Conservation (phyloP, 2,329 filamentous ascomycete genomes). For the Paecilomyces dactylethromorphus region DNA sequence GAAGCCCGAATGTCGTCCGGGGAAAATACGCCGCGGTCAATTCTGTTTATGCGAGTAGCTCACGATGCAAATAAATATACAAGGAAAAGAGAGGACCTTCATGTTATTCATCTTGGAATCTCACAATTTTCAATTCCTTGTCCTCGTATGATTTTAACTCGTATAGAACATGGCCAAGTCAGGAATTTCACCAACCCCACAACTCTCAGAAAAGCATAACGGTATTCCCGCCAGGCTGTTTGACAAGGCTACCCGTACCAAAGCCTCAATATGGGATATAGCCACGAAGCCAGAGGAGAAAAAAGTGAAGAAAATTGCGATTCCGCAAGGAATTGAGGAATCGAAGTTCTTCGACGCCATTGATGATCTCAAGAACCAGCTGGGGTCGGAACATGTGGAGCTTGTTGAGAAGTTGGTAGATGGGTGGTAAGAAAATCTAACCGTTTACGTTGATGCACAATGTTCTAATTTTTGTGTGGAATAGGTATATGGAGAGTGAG, state of each 20-base stretch:
- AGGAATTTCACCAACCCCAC: constrained; percentile 2
- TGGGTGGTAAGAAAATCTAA: constrained; percentile 26
- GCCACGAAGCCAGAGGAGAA: constrained; percentile 3
- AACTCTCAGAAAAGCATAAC: constrained; percentile 4
- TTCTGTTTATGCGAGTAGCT: not conserved
- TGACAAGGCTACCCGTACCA: constrained; percentile 5
- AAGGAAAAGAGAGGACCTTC: not conserved
- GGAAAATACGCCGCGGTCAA: not conserved
- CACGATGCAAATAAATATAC: not conserved
- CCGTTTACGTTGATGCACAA: not conserved
- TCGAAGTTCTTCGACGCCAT: constrained; percentile 28
- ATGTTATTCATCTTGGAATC: not conserved
- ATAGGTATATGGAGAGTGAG: constrained; percentile 6
- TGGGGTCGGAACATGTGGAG: constrained; percentile 34
- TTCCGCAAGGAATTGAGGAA: constrained; percentile 36
- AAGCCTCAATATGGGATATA: constrained; percentile 4
- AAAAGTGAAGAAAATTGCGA: constrained; percentile 3
- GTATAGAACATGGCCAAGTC: not conserved
- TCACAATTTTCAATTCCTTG: not conserved
- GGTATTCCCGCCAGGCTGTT: constrained; percentile 4
- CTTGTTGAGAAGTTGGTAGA: constrained; percentile 37
- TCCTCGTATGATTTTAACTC: not conserved
- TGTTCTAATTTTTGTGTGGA: not conserved
- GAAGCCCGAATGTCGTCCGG: not conserved
- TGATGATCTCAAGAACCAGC: constrained; percentile 26